Evolutionary conservation across 441 rosid genomes (phyloP), one percentile per base, ranked within the genome.

Genomic region (Biscutella laevigata): DNA sequence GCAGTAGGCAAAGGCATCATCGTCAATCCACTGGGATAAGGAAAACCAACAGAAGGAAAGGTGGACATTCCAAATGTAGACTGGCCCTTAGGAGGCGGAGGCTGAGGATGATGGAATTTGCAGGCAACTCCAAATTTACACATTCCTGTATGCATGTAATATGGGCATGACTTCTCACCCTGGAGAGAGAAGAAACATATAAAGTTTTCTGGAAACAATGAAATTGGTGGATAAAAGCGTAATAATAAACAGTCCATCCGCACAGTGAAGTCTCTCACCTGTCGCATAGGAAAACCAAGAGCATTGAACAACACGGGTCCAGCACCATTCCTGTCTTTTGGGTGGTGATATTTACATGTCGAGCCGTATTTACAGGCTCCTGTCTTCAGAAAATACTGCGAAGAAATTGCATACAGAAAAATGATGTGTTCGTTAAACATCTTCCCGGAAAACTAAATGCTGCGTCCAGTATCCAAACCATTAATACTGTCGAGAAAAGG

Each of bases 281-380:
- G 83, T 7, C 95, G 77, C 84, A 86, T 81, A 30, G 91, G 95
- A 56, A 74, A 76, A 61, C 95, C 95, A 3, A 83, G 61, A 67
- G 55, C 39, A 61, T 86, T 86, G 57, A 81, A 86, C 42, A 72
- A 67, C 46, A 83, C 79, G 2, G 84, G 91, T 68, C 79, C 95
- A 43, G 91, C 95, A 60, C 95, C 95, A 59, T 86, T 81, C 74
- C 91, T 81, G 71, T 86, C 91, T 57, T 80, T 86, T 40, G 95
- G 91, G 56, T 86, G 95, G 61, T 86, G 86, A 67, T 78, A 83
- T 76, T 86, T 86, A 72, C 95, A 86, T 12, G 91, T 76, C 22
- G 83, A 29, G 42, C 91, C 95, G 51, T 81, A 86, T 70, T 83
- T 83, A 77, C 95, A 86, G 21, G 86, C 78, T 49, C 95, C 95